Evolutionary conservation across 768 basidiomycete genomes (phyloP).

Genomic region (Lactarius sp.): DNA sequence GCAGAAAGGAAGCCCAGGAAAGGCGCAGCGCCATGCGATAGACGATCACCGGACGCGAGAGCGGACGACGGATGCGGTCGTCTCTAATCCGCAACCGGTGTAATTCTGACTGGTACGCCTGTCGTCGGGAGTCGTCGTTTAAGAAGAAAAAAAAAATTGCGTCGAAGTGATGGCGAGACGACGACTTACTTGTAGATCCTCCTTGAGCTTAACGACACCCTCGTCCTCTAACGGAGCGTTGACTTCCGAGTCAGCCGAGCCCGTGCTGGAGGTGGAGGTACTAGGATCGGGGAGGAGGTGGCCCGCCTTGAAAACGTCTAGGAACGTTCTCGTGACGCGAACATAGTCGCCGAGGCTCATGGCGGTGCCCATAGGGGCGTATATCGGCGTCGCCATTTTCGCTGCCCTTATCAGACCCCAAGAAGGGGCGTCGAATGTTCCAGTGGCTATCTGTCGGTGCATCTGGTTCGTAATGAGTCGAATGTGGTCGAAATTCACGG

Average conservation of each 20-base stretch:
- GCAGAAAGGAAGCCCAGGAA: slow-evolving; percentile 56
- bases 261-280: slow-evolving; percentile 22
- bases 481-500: slow-evolving; percentile 58
- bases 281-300: slow-evolving; percentile 28
- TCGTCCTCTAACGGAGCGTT: slow-evolving; percentile 26
- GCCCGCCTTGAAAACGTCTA: slow-evolving; percentile 62
- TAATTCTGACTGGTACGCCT: slow-evolving; percentile 76
- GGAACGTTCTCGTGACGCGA: slow-evolving; percentile 65
- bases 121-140: not conserved
- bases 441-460: slow-evolving; percentile 64
- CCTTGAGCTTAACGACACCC: slow-evolving; percentile 29
- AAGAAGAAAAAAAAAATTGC: not conserved
- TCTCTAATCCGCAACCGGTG: slow-evolving; percentile 71
- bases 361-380: slow-evolving; percentile 80
- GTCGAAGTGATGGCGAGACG: not conserved
- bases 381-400: slow-evolving; percentile 74
- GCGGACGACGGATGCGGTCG: slow-evolving; percentile 70
- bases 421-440: slow-evolving; percentile 79
- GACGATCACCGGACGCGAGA: slow-evolving; percentile 50
- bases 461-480: slow-evolving; percentile 56
- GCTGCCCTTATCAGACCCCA: slow-evolving; percentile 75
- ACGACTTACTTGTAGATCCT: slow-evolving; percentile 56
- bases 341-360: slow-evolving; percentile 86
- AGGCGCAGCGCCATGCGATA: slow-evolving; percentile 63
- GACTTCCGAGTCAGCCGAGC: slow-evolving; percentile 23